Base-by-base conservation (phyloP, 305 asterid species). In the Salvia sclarea region DNA sequence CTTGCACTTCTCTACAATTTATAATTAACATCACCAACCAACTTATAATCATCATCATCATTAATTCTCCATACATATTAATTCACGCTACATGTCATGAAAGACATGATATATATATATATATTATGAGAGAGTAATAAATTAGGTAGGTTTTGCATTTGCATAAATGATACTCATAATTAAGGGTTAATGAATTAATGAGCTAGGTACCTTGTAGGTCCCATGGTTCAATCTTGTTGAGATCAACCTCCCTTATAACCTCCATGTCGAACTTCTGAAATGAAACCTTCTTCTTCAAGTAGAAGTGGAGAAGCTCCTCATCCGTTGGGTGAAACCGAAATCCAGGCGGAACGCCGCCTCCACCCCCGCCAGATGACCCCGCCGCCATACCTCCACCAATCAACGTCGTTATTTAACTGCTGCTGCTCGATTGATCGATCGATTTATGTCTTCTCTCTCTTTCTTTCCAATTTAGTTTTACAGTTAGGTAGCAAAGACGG, bases 251-350 rank as follows among this genome's bases (percentile, higher is more conserved):
- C 62, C 92, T 69, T 9, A 89, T 85, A 20, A 89, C 96, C 53
- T 89, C 96, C 96, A 89, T 87, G 47, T 89, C 95, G 55, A 89
- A 89, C 85, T 85, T 89, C n/a, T 89, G 86, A 66, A 82, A 89
- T 0, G 88, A 77, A 20, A 87, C 56, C 73, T 89, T 89, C 85
- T 87, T 89, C 88, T 81, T 89, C 81, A 89, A 73, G 83, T 87
- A 89, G 65, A 84, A 85, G 67, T 87, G 89, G 43, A 89, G 91
- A 50, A 89, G 95, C 88, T 89, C 96, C 66, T 89, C 96, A 17
- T 89, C 96, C 11, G 95, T 89, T 5, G 96, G 96, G 71, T 89
- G 96, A 77, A 89, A 89, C 71, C 96, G 82, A 60, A 89, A 89
- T 43, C 96, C 96, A 0, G 96, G 96, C 0, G 96, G 96, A 71